Evolutionary conservation across 2,329 filamentous ascomycete species (phyloP), one percentile per base, ranked within the genome.

Genomic region (Aspergillus alliaceus): DNA sequence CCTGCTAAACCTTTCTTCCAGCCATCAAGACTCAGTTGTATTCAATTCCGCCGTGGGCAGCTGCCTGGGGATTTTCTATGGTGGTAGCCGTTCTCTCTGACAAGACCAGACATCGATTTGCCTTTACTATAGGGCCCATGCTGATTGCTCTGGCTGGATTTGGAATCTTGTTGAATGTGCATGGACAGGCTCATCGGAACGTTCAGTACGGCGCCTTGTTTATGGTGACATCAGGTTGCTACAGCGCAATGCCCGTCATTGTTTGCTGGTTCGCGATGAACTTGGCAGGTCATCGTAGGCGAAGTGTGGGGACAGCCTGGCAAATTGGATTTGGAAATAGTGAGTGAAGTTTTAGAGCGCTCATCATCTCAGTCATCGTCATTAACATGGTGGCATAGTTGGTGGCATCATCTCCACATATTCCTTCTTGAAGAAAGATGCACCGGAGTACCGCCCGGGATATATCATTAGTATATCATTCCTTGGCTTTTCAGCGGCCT

Each of bases 191-290:
- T 15, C 84, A 91, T 70, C 79, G 77, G 0, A 60, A 82, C 11
- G 75, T 90, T 7, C 84, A 95, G 71, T 97, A 96, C 67, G 89
- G 80, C 0, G 90, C 89, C 0, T 82, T 97, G 0, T 96, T 96
- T 78, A 79, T 97, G 27, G 85, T 96, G 50, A 88, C 90, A 1
- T 87, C 86, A 77, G 91, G 91, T 48, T 83, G 85, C 0, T 97
- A 96, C 75, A 87, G 86, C 1, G 90, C 92, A 15, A 93, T 96
- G 89, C 92, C 93, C 0, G 87, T 96, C 29, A 85, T 92, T 40
- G 84, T 92, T 6, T 92, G 89, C 72, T 93, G 90, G 89, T 92
- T 89, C 73, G 88, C 88, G 64, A 91, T 91, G 85, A 93, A 92
- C 65, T 77, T 91, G 1, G 86, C 85, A 2, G 89, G 89, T 0